Base-by-base conservation (phyloP, 371 early-diverging fungal genomes). In the Circinella minor region DNA sequence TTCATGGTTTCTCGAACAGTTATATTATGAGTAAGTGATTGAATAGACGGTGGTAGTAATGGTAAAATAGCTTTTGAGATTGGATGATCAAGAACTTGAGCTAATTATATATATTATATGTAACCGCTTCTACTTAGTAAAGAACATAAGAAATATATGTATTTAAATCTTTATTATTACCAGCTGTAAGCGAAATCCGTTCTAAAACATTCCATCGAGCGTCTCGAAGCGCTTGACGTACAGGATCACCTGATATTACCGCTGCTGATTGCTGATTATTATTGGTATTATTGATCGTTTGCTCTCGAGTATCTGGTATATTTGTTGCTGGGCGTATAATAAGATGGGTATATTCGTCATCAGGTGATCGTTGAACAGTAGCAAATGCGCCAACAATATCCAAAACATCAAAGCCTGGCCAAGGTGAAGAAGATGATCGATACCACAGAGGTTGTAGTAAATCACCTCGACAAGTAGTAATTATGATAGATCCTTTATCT, bases 171-270 rank as follows among this genome's bases (percentile, higher is more conserved):
- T 14, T n/a, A 36, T 11, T 43, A 69, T 49, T 76, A 84, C 88
- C 77, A 1, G 92, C 90, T 4, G 93, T 88, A 63, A 88, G 84
- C 0, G 96, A 91, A 68, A 97, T 91, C 46, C 89, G 84, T 72
- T 95, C 95, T 36, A 97, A 77, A 27, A 94, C 87, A 67, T 88
- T 89, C 95, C 95, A 96, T 36, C 85, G 78, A 59, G 91, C 81
- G 54, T 79, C 75, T 38, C 61, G 55, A 20, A 78, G 18, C 7
- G 74, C 61, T 48, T 67, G 39, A 0, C 54, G 36, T 8, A 72
- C 48, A 4, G 69, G 78, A 11, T 74, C 72, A 4, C 61, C 27
- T 36, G 61, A 15, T 18, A 5, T 43, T 43, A 3, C 43, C 6
- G 43, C 6, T 6, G 3, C 6, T 43, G 43, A 43, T 43, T 43